Percentiles rank a stretch among this genome's conserved stretches.
Conservation (phyloP, 805 yeast species). For the Candida caryicola region DNA sequence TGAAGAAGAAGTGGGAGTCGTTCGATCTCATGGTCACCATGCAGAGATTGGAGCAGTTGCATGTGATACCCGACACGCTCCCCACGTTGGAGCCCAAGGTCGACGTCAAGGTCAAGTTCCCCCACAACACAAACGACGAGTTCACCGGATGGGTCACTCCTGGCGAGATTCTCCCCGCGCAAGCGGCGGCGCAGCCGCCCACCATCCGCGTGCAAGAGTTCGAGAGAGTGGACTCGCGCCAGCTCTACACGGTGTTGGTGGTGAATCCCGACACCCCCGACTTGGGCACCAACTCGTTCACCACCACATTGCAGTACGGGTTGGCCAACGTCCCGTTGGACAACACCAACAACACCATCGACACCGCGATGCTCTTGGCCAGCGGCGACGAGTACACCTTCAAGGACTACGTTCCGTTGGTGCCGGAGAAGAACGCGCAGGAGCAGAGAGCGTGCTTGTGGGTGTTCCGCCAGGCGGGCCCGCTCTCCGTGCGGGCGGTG, state of each 20-base stretch:
- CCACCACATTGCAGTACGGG: conserved; percentile 76
- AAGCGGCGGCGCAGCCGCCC: conserved; percentile 76
- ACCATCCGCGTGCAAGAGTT: conserved; percentile 72
- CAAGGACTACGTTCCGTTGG: conserved; percentile 71
- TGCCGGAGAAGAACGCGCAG: conserved; percentile 85
- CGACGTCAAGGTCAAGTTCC: conserved; percentile 72
- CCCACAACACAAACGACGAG: conserved; percentile 54
- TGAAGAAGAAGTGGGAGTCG: conserved; percentile 68
- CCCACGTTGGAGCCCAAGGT: conserved; percentile 83
- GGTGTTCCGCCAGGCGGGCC: conserved; percentile 73
- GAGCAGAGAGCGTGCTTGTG: conserved; percentile 81
- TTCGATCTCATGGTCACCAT: conserved; percentile 72
- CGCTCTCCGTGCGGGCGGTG: conserved; percentile 13
- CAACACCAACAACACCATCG: conserved; percentile 56
- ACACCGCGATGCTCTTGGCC: conserved; percentile 38
- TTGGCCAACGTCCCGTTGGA: conserved; percentile 62
- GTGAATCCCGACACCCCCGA: conserved; percentile 95
- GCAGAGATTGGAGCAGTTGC: conserved; percentile 87
- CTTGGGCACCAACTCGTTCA: conserved; percentile 60
- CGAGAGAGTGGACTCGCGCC: conserved; percentile 43
- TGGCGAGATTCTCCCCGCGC: conserved; percentile 70
- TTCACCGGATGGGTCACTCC: conserved; percentile 74
- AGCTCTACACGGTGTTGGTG: conserved; percentile 70
- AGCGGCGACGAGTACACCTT: conserved; percentile 36
- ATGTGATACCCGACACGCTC: conserved; percentile 89